Evolutionary conservation across 192 early-diverging fungal species (phyloP), one percentile per base, ranked within the genome.

Genomic region (Lobulomyces angularis): DNA sequence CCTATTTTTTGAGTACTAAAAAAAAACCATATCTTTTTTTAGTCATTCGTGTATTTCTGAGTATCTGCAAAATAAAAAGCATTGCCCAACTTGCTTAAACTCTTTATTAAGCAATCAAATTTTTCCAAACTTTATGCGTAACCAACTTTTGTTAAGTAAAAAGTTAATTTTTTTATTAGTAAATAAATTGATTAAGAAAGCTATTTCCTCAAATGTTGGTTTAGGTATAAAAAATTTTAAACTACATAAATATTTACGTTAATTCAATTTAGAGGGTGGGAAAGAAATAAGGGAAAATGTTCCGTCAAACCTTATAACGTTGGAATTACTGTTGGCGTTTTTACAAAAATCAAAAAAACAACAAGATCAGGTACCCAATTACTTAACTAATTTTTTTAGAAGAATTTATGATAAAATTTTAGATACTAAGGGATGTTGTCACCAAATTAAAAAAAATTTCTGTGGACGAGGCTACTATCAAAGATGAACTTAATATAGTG

Each of bases 41-140:
- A 77, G 72, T 51, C 74, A 80, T 55, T 43, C 55, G 4, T 92
- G 88, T 49, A 89, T 92, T 32, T 59, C 62, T 2, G 51, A 61
- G 14, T 82, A 89, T 48, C 62, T 89, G 1, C 27, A 54, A 5
- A 53, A 60, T 5, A 56, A 64, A 21, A 60, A 64, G 17, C 59
- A 56, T 27, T 92, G 89, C 37, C 89, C 89, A 1, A 58, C 67
- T 0, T 92, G 89, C 54, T 47, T 62, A 41, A 49, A 58, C 8
- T 27, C 64, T 24, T 48, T 90, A 9, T 62, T 45, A 24, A 41
- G 59, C 21, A 68, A 76, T 48, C 69, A 88, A 46, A 84, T 89
- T 32, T 86, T 68, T 45, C 88, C 88, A 9, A 91, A 89, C 57
- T 86, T 85, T 53, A 56, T 69, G 48, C 50, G 81, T 80, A 54